Conservation (phyloP, 2,329 filamentous ascomycete genomes). For the Thelonectria rubi region DNA sequence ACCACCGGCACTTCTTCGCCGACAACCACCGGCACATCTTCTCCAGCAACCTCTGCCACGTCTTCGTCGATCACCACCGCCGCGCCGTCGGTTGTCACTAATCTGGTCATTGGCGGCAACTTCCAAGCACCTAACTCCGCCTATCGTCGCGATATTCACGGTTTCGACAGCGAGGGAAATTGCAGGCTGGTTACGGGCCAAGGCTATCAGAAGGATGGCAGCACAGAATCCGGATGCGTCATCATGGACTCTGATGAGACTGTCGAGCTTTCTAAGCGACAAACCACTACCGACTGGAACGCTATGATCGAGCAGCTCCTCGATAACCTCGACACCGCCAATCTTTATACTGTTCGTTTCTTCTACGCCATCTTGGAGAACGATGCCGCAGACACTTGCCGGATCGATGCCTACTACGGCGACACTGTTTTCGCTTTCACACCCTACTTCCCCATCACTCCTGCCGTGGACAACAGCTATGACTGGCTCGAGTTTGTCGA, state of each 20-base stretch:
- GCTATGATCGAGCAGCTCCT: constrained; percentile 34
- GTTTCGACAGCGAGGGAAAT: constrained; percentile 23
- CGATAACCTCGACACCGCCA: constrained; percentile 24
- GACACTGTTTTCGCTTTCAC: constrained; percentile 27
- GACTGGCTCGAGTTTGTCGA: constrained; percentile 30
- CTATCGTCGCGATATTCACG: constrained; percentile 33
- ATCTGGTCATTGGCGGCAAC: constrained; percentile 32
- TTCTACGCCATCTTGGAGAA: constrained; percentile 33
- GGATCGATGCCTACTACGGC: constrained; percentile 34
- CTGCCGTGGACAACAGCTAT: background rate
- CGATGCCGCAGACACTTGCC: constrained; percentile 29
- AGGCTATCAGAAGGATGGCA: constrained; percentile 28
- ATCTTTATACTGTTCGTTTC: constrained; percentile 35
- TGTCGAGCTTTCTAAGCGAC: background rate
- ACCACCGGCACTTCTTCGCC: background rate
- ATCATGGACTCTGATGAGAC: constrained; percentile 17
- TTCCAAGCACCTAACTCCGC: constrained; percentile 35
- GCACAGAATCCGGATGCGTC: constrained; percentile 31
- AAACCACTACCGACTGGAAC: constrained; percentile 16
- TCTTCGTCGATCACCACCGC: constrained; percentile 21
- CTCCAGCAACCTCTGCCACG: background rate
- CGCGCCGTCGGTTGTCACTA: constrained; percentile 18
- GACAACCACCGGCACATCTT: constrained; percentile 20
- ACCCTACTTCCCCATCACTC: constrained; percentile 28
- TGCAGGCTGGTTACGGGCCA: constrained; percentile 31